These are phyloP conservation scores for Quercus engelmannii DNA, from an alignment of 306 rosid genomes.

Conservation along the genomic window DNA sequence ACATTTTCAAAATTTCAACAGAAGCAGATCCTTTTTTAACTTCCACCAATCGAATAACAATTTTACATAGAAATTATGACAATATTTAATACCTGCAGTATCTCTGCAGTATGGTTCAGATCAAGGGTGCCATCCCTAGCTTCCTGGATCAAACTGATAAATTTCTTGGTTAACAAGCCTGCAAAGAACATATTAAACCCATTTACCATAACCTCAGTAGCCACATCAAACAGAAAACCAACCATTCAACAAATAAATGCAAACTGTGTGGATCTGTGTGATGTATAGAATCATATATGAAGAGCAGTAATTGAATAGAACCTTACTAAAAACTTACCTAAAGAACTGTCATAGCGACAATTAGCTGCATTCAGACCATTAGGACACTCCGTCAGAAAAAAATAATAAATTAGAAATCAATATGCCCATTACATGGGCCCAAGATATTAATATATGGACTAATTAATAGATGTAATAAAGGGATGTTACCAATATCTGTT, in stretches of 20 bases:
- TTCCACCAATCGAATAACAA: not conserved
- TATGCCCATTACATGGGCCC: not conserved
- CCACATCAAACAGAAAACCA: constrained; percentile 11
- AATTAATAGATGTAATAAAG: constrained; percentile 6
- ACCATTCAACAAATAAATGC: not conserved
- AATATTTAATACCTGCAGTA: constrained; percentile 51
- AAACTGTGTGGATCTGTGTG: not conserved
- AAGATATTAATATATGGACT: not conserved
- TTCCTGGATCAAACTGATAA: constrained; percentile 53
- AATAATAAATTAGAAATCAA: constrained; percentile 1
- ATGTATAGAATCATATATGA: not conserved
- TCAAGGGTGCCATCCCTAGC: constrained; percentile 74
- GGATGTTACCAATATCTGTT: constrained; percentile 33
- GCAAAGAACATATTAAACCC: constrained; percentile 24
- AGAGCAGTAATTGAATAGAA: not conserved
- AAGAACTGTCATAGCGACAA: constrained; percentile 71
- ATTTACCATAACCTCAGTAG: constrained; percentile 1
- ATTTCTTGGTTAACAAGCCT: constrained; percentile 88
- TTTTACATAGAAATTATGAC: not conserved
- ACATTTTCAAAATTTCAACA: not conserved
- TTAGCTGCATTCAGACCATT: constrained; percentile 31
- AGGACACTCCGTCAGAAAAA: constrained; percentile 33
- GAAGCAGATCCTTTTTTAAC: not conserved
- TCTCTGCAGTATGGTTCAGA: constrained; percentile 61
- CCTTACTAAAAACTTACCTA: constrained; percentile 49